Evolutionary conservation across 495 filamentous ascomycete species (phyloP).

Genomic region (Xylaria scruposa): DNA sequence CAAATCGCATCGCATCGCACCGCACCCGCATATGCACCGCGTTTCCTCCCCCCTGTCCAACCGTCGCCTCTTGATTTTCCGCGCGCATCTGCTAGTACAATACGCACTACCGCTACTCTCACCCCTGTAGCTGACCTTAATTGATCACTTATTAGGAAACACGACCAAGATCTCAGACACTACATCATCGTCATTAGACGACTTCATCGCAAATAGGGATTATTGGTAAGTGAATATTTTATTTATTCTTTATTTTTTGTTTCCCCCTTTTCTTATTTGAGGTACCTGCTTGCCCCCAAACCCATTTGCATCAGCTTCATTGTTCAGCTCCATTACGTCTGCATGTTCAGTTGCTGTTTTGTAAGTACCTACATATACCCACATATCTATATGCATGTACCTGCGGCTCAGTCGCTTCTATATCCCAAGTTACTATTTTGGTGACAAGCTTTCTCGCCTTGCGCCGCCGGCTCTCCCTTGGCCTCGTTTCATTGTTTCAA

Average conservation of each 20-base stretch:
- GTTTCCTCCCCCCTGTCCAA: slow-evolving; percentile 27
- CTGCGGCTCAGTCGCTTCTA: slow-evolving; percentile 31
- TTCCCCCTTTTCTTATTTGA: background rate
- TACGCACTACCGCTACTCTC: background rate
- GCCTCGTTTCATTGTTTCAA: slow-evolving; percentile 26
- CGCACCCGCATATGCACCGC: slow-evolving; percentile 29
- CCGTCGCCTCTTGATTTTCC: slow-evolving; percentile 27
- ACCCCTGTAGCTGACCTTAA: slow-evolving; percentile 14
- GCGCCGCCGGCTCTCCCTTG: slow-evolving; percentile 20
- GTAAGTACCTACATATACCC: slow-evolving; percentile 12
- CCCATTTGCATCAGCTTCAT: background rate
- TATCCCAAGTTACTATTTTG: slow-evolving; percentile 30
- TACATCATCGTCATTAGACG: background rate
- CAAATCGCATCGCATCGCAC: slow-evolving; percentile 25
- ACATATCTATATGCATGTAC: slow-evolving; percentile 25
- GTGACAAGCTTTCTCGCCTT: slow-evolving; percentile 27
- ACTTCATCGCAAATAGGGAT: background rate
- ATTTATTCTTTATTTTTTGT: background rate
- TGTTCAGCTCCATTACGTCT: slow-evolving; percentile 1
- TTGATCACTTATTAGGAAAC: slow-evolving; percentile 21
- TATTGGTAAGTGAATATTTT: slow-evolving; percentile 1
- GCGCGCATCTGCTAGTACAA: slow-evolving; percentile 26
- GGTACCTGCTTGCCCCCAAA: background rate
- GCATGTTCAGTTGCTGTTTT: background rate
- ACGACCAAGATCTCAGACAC: slow-evolving; percentile 5